Evolutionary conservation across 306 rosid species (phyloP), one percentile per base, ranked within the genome.

Genomic region (Quercus rubra): DNA sequence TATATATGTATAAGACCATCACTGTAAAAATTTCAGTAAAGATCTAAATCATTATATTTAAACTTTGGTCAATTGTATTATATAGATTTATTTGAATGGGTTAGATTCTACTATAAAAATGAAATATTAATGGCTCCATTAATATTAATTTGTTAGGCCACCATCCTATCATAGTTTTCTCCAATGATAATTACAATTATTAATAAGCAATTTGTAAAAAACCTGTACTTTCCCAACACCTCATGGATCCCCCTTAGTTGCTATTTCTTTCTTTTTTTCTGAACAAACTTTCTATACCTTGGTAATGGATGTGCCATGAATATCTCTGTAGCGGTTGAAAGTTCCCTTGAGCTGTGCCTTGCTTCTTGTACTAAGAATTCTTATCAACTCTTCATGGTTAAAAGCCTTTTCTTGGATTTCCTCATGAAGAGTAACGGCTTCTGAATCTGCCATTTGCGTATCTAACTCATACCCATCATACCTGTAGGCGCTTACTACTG

Each of bases 321-420:
- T 58, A 59, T 89, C 81, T 63, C 79, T 87, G 25, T 85, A 85
- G 28, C 58, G 35, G 73, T 80, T 87, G 78, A 89, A 85, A 74
- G 90, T 87, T 58, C 71, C 87, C n/a, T 25, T 55, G 6, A 87
- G 87, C 46, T 89, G 92, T 55, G 82, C 67, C 77, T 81, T 83
- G 55, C 92, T 89, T 74, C 92, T 89, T 81, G 92, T 89, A 54
- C 87, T 81, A 18, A 89, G 78, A 43, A 89, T 71, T 85, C 92
- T 87, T 5, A 83, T 77, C 27, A 89, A 57, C 67, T 87, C 90
- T 38, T 89, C 90, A 54, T 87, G 78, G 5, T 80, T 81, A 35
- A 69, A 83, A 31, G 62, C 69, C 73, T 79, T 87, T 38, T 63
- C 82, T 75, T 59, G 83, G 23, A 85, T 71, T 30, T 55, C 54